Evolutionary conservation across 2,329 filamentous ascomycete species (phyloP).

Genomic region (Lachnellula subtilissima): DNA sequence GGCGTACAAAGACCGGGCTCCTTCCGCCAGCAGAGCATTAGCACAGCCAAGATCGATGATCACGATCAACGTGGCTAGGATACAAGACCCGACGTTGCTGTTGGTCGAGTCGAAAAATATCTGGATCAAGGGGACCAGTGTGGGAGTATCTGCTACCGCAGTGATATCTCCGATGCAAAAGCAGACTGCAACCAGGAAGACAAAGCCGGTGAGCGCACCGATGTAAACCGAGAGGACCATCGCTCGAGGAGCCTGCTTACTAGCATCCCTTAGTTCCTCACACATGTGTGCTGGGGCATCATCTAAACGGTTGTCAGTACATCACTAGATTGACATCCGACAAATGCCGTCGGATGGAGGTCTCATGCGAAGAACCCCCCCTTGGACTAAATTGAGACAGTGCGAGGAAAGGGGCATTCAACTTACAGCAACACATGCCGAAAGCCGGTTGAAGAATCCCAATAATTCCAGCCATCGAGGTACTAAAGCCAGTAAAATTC

Average conservation of each 20-base stretch:
- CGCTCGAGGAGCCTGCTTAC: conserved; percentile 44
- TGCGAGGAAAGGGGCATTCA: neutral
- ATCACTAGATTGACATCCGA: too few species aligned
- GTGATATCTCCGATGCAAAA: conserved; percentile 49
- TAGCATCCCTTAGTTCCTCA: conserved; percentile 49
- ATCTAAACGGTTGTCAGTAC: conserved; percentile 29
- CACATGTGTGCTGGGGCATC: conserved; percentile 47
- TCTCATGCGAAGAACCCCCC: too few species aligned
- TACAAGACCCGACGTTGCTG: conserved; percentile 41
- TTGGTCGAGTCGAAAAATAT: conserved; percentile 45
- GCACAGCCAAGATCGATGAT: conserved; percentile 37
- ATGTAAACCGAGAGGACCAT: conserved; percentile 45
- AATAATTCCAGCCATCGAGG: conserved; percentile 46
- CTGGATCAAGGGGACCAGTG: conserved; percentile 45
- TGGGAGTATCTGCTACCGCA: conserved; percentile 36
- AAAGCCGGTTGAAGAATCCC: conserved; percentile 51
- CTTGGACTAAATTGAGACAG: neutral
- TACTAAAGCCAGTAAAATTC: conserved; percentile 48
- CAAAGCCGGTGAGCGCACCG: conserved; percentile 43
- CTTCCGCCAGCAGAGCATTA: conserved; percentile 34
- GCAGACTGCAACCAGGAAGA: conserved; percentile 44
- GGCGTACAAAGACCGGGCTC: conserved; percentile 37
- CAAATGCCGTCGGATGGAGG: too few species aligned
- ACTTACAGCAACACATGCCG: conserved; percentile 46
- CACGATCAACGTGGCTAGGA: conserved; percentile 43